Evolutionary conservation across 2,329 filamentous ascomycete species (phyloP), one percentile per base, ranked within the genome.

Genomic region (Exophiala oligosperma): DNA sequence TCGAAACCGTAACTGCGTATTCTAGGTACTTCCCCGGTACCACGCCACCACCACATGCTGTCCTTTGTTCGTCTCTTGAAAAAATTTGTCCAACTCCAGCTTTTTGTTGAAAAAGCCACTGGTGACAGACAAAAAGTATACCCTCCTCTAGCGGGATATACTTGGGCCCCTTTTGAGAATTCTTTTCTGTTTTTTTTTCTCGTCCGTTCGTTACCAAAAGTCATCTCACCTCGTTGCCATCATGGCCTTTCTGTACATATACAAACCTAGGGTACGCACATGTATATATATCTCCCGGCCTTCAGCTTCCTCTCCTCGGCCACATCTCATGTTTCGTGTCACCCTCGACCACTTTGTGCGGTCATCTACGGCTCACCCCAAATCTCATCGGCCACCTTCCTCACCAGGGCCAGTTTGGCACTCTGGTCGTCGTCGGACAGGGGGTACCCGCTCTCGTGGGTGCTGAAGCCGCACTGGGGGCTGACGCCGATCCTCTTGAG

Each of bases 391-490:
- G 87, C 87, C 63, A 90, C 82, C 67, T 82, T 76, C 64, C 87
- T 80, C 11, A 90, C 84, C 43, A 90, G 73, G 52, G 79, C 75
- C 67, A 90, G 72, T 76, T 90, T 90, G 70, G 81, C 83, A 74
- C 80, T 81, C 82, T 90, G 84, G 64, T 89, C 87, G 51, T 87
- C 82, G 58, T 83, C 75, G 8, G 77, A 80, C 44, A 90, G 72
- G n/a, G 82, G 79, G 69, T 90, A 90, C 0, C 87, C 88, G 64
- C 79, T 83, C 66, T 85, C 84, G 68, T 90, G 87, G 24, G 84
- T 88, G 32, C 86, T 87, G 71, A 87, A 87, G 11, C 84, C 85
- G 69, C 84, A 87, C 72, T 89, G 86, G 0, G 86, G 86, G 67
- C 82, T 85, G 17, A 88, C 77, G 49, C 78, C 78, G 47, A 90